Evolutionary conservation across 208 protist species (phyloP).

Genomic region (Crithidia bombi): DNA sequence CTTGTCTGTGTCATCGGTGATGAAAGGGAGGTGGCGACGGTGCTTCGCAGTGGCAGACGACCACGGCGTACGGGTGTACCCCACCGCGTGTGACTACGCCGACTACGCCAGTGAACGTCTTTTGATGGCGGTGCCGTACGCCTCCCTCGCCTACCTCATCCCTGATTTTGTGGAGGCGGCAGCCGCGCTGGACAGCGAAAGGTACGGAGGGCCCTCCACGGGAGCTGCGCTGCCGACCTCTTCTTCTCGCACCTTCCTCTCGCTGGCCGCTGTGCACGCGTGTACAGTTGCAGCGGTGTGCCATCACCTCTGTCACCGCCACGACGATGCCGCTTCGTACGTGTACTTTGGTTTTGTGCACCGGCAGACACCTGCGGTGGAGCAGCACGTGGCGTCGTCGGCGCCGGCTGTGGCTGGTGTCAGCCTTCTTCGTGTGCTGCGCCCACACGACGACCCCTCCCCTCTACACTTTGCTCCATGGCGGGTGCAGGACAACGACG

Average conservation of each 20-base stretch:
- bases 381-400: slow-evolving; percentile 3
- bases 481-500: not conserved
- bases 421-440: not conserved
- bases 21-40: slow-evolving; percentile 30
- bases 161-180: slow-evolving; percentile 35
- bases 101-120: slow-evolving; percentile 39
- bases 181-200: not conserved
- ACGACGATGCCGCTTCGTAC: not conserved
- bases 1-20: not conserved
- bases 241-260: not conserved
- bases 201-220: not conserved
- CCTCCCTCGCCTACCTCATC: slow-evolving; percentile 47
- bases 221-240: not conserved
- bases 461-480: slow-evolving; percentile 17
- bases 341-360: slow-evolving; percentile 27
- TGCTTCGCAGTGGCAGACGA: slow-evolving; percentile 61
- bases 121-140: slow-evolving; percentile 44
- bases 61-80: slow-evolving; percentile 38
- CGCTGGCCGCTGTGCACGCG: slow-evolving; percentile 12
- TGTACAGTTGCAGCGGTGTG: slow-evolving; percentile 5
- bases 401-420: not conserved
- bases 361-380: slow-evolving; percentile 7
- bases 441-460: not conserved
- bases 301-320: not conserved
- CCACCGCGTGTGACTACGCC: slow-evolving; percentile 43